Evolutionary conservation across 176 grass and related monocot species (phyloP).

Genomic region (Ensete ventricosum): DNA sequence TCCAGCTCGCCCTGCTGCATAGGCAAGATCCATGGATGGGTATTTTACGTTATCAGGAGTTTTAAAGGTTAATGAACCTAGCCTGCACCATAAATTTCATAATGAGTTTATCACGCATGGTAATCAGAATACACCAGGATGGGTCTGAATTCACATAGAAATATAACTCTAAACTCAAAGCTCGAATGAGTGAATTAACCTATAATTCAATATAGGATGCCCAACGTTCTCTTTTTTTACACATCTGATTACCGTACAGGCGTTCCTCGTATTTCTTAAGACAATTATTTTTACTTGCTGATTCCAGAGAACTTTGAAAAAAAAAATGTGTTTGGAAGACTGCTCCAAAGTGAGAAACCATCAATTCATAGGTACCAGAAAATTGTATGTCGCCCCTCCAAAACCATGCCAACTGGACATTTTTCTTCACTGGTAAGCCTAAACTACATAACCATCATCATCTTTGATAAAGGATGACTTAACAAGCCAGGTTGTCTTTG

Average conservation of each 20-base stretch:
- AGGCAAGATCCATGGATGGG: constrained; percentile 87
- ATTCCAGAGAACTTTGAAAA: neutral
- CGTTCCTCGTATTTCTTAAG: neutral
- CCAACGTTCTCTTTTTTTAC: too few species aligned
- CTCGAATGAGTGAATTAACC: too few species aligned
- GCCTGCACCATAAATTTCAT: constrained; percentile 33
- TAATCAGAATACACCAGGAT: neutral
- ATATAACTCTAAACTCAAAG: neutral
- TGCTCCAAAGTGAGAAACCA: too few species aligned
- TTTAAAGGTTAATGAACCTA: constrained; percentile 86
- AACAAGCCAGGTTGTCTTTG: too few species aligned
- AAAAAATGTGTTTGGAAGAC: too few species aligned
- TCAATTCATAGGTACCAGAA: too few species aligned
- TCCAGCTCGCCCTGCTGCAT: constrained; percentile 83
- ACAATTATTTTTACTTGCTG: neutral
- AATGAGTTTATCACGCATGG: neutral
- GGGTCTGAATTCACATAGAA: neutral
- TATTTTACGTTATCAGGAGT: constrained; percentile 83
- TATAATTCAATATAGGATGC: too few species aligned
- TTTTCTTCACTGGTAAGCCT: too few species aligned
- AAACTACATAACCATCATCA: too few species aligned
- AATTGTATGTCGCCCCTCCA: too few species aligned
- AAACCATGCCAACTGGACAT: too few species aligned
- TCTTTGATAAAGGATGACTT: too few species aligned
- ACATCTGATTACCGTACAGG: neutral